These are phyloP conservation scores for Cercospora citrullina DNA, from an alignment of 2,329 filamentous ascomycete genomes.

Conservation along the genomic window DNA sequence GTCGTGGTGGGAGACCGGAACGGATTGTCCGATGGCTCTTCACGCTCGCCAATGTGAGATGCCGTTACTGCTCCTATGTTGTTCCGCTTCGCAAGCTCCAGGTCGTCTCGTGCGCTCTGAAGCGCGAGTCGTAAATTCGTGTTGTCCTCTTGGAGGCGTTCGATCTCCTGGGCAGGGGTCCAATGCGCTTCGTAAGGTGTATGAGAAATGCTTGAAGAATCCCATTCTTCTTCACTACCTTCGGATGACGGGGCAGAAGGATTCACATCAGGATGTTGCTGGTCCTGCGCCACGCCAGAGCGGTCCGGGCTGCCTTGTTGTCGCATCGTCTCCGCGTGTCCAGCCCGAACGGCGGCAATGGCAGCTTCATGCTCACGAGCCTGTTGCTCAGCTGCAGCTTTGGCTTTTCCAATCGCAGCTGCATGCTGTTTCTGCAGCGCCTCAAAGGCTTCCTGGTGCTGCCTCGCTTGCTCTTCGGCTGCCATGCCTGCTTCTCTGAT, in stretches of 20 bases:
- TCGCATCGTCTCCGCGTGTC: conserved; percentile 14
- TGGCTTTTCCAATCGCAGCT: conserved; percentile 20
- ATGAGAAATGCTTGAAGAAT: conserved; percentile 19
- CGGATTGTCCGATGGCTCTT: conserved; percentile 8
- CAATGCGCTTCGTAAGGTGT: conserved; percentile 18
- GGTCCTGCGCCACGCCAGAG: conserved; percentile 15
- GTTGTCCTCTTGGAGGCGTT: conserved; percentile 25
- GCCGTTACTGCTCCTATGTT: background rate
- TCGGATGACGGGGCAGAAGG: conserved; percentile 1
- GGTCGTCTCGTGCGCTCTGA: conserved; percentile 20
- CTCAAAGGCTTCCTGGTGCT: conserved; percentile 19
- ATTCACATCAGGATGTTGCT: conserved; percentile 30
- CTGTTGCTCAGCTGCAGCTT: conserved; percentile 19
- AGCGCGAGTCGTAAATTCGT: conserved; percentile 18
- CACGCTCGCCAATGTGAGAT: background rate
- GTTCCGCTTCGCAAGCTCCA: background rate
- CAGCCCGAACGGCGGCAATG: conserved; percentile 14
- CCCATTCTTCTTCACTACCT: conserved; percentile 22
- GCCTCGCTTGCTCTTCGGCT: conserved; percentile 22
- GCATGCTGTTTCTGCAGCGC: conserved; percentile 17
- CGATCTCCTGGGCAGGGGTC: conserved; percentile 12
- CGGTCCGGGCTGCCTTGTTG: conserved; percentile 4
- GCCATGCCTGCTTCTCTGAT: conserved; percentile 18
- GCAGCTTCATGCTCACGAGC: conserved; percentile 18
- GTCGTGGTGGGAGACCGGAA: conserved; percentile 19